A percentile compares a stretch with the other conserved stretches of the same genome.
These are phyloP conservation scores for Leonotis leonurus DNA, from an alignment of 257 asterid species.

Conservation along the genomic window DNA sequence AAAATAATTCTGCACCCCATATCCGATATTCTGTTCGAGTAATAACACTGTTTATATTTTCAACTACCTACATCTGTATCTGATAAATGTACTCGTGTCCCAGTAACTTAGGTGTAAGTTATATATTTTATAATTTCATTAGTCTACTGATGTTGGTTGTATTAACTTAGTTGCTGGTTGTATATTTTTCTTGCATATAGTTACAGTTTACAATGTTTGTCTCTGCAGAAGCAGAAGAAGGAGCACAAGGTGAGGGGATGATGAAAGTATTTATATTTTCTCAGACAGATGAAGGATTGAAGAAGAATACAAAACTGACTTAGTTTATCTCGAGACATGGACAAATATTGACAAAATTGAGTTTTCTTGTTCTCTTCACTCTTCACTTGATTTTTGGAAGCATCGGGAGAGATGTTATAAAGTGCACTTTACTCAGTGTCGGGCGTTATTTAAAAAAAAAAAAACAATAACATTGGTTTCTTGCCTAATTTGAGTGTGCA, in stretches of 20 bases:
- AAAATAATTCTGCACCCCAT: too few species aligned
- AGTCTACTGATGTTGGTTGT: too few species aligned
- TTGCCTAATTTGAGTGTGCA: conserved; percentile 23
- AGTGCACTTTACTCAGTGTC: conserved; percentile 19
- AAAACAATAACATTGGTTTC: conserved; percentile 7
- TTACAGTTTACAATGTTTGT: too few species aligned
- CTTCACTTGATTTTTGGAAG: conserved; percentile 29
- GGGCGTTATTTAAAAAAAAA: conserved; percentile 23
- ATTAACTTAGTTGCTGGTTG: too few species aligned
- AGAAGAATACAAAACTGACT: conserved; percentile 22
- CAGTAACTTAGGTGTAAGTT: too few species aligned
- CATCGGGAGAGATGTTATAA: conserved; percentile 19
- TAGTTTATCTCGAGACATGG: conserved; percentile 17
- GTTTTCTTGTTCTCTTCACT: conserved; percentile 25
- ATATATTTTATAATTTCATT: too few species aligned
- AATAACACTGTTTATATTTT: too few species aligned
- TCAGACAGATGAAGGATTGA: conserved; percentile 19
- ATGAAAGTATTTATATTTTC: conserved; percentile 25
- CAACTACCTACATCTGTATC: too few species aligned
- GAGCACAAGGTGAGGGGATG: conserved; percentile 30
- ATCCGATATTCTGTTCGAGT: too few species aligned
- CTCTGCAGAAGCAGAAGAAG: too few species aligned
- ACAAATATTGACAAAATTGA: conserved; percentile 2
- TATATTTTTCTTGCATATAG: too few species aligned
- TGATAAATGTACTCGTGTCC: too few species aligned